Base-by-base conservation (phyloP, 306 rosid genomes). In the Vigna angularis region DNA sequence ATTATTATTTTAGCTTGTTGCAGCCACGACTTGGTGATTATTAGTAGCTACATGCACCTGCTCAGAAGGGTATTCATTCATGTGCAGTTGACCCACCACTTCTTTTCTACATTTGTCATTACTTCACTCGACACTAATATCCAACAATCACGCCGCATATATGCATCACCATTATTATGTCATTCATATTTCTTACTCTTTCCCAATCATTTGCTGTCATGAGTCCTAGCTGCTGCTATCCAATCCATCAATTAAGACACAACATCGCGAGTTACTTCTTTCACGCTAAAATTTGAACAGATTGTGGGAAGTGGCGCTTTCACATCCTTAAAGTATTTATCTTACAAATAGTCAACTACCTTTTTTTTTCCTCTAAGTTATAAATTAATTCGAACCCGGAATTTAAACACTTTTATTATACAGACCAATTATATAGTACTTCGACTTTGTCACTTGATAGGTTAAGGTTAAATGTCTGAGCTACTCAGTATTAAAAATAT, bases 11-110 rank as follows among this genome's bases (percentile, higher is more conserved):
- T 58, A 72, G 38, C 8, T 42, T 24, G 68, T 62, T 15, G 75
- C 72, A 61, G 36, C 34, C 62, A 66, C 57, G 73, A 78, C 47
- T 73, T 66, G 7, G 57, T 57, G 62, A 78, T 63, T 75, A 56
- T n/a, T 51, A 76, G 70, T 59, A 58, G 42, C 20, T n/a, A 45
- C 52, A 66, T 6, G 36, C 73, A 80, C 67, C 47, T 51, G 55
- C 45, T 78, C 75, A 78, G 79, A 51, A 85, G 78, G 78, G 74
- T 70, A 51, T 77, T 34, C 32, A 30, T 70, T 84, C 89, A 87
- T 90, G 93, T 83, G 89, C 34, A 72, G 83, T 88, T 87, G 89
- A 88, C 93, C 86, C 81, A 87, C 85, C 83, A 85, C 79, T 77
- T 30, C 65, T 50, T 79, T 73, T 75, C 56, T 47, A 65, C 78